Percentiles rank a stretch among this genome's conserved stretches.
phyloP scores from a whole-genome alignment of 371 early-diverging fungal genomes.

The Encephalitozoon hellem region DNA sequence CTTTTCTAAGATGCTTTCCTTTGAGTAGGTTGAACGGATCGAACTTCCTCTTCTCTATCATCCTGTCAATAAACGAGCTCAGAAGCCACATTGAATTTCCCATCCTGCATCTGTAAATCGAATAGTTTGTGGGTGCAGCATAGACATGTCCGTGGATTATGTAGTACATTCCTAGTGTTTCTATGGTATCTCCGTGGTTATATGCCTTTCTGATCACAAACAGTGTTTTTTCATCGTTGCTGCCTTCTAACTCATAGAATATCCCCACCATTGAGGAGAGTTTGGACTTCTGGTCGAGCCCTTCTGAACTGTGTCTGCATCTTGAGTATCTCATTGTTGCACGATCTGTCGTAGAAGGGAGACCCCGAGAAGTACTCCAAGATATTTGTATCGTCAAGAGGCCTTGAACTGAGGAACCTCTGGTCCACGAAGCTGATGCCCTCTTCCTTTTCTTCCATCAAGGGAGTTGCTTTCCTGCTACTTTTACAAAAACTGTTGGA shows the following conservation, averaged over 20 bases:
- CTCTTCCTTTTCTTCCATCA: slow-evolving; percentile 16
- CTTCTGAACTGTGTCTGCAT: slow-evolving; percentile 91
- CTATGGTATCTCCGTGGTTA: background rate
- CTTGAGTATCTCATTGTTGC: slow-evolving; percentile 79
- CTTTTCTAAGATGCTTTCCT: background rate
- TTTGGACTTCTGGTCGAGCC: slow-evolving; percentile 63
- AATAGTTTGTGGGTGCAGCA: slow-evolving; percentile 27
- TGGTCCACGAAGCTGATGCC: slow-evolving; percentile 54
- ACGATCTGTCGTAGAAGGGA: slow-evolving; percentile 85
- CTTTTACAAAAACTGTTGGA: background rate
- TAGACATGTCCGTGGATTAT: slow-evolving; percentile 50
- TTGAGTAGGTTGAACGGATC: background rate
- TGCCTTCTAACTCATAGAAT: slow-evolving; percentile 26
- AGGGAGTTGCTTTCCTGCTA: background rate
- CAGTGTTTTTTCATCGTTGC: slow-evolving; percentile 8
- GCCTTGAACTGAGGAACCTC: slow-evolving; percentile 40
- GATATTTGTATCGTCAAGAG: slow-evolving; percentile 65
- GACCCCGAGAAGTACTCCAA: slow-evolving; percentile 83
- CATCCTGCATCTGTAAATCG: slow-evolving; percentile 24
- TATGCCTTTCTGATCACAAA: slow-evolving; percentile 39
- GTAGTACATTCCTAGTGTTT: slow-evolving; percentile 35
- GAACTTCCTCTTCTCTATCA: slow-evolving; percentile 23
- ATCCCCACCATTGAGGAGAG: slow-evolving; percentile 34
- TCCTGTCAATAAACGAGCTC: slow-evolving; percentile 25
- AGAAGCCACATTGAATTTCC: slow-evolving; percentile 24